These are phyloP conservation scores for Aspergillus bridgeri DNA, from an alignment of 495 filamentous ascomycete species.

Conservation along the genomic window DNA sequence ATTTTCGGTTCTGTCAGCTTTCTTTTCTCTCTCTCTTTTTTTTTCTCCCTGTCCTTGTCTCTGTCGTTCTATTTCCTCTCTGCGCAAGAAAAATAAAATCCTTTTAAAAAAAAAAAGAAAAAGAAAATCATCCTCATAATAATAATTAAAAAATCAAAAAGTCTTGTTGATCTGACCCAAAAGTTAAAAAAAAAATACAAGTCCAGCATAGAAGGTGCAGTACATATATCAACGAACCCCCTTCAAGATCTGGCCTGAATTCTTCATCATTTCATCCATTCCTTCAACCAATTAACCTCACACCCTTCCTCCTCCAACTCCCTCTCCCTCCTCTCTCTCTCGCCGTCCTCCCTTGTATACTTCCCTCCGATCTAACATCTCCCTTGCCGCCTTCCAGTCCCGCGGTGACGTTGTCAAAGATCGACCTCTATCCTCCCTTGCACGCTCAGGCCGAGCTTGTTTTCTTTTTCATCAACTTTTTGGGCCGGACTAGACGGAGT, in stretches of 20 bases:
- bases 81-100: no score
- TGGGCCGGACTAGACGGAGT: slow-evolving; percentile 37
- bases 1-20: not conserved
- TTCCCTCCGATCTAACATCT: slow-evolving; percentile 10
- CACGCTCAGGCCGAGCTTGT: slow-evolving; percentile 14
- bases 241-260: slow-evolving; percentile 22
- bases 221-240: slow-evolving; percentile 31
- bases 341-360: slow-evolving; percentile 12
- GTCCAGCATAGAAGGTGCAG: slow-evolving; percentile 8
- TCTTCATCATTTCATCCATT: slow-evolving; percentile 22
- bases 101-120: not conserved
- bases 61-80: no score
- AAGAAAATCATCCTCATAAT: not conserved
- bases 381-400: slow-evolving; percentile 7
- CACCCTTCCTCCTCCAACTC: slow-evolving; percentile 17
- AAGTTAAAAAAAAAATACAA: slow-evolving; percentile 19
- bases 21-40: not conserved
- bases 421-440: slow-evolving; percentile 32
- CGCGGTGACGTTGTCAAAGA: slow-evolving; percentile 17
- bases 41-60: not conserved
- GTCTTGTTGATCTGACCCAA: slow-evolving; percentile 12
- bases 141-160: not conserved
- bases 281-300: slow-evolving; percentile 22
- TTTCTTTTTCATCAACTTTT: slow-evolving; percentile 20
- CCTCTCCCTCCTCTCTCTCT: slow-evolving; percentile 17